Evolutionary conservation across 1,284 basidiomycete species (phyloP).

Genomic region (Ceratobasidium papillatum): DNA sequence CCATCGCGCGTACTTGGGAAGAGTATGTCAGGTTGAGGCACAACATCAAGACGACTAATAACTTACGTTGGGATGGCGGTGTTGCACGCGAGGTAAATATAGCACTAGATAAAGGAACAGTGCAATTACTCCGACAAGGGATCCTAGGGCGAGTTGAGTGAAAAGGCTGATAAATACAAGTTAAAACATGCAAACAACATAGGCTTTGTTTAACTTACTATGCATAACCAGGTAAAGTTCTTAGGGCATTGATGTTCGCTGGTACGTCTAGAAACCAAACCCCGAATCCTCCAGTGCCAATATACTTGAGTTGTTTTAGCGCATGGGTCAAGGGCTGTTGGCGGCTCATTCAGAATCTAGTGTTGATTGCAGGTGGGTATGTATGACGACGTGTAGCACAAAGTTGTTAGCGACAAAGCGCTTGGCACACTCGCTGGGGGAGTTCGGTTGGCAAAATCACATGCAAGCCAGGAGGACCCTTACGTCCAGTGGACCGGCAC

Average conservation of each 20-base stretch:
- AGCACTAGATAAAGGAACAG: slow-evolving; percentile 46
- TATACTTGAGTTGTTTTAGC: slow-evolving; percentile 44
- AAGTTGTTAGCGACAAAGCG: slow-evolving; percentile 4
- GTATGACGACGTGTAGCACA: background rate
- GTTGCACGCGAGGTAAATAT: slow-evolving; percentile 46
- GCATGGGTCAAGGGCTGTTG: slow-evolving; percentile 36
- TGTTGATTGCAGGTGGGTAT: background rate
- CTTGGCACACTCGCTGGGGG: slow-evolving; percentile 17
- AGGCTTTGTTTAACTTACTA: slow-evolving; percentile 8
- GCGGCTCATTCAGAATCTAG: slow-evolving; percentile 31
- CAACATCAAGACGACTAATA: background rate
- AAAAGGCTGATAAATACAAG: slow-evolving; percentile 9
- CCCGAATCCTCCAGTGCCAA: slow-evolving; percentile 42
- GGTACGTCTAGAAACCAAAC: slow-evolving; percentile 41
- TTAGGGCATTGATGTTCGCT: slow-evolving; percentile 7
- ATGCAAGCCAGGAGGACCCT: background rate
- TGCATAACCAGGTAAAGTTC: slow-evolving; percentile 21
- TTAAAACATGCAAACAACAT: background rate
- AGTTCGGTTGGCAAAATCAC: slow-evolving; percentile 32
- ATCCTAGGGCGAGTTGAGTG: slow-evolving; percentile 29
- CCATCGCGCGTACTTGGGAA: slow-evolving; percentile 43
- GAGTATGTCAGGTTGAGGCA: too few relatives aligned
- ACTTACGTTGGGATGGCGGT: slow-evolving; percentile 45
- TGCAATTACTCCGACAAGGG: slow-evolving; percentile 36
- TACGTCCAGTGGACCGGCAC: slow-evolving; percentile 3